phyloP scores from a whole-genome alignment of 2,329 filamentous ascomycete genomes.

The Nemania sp. region DNA sequence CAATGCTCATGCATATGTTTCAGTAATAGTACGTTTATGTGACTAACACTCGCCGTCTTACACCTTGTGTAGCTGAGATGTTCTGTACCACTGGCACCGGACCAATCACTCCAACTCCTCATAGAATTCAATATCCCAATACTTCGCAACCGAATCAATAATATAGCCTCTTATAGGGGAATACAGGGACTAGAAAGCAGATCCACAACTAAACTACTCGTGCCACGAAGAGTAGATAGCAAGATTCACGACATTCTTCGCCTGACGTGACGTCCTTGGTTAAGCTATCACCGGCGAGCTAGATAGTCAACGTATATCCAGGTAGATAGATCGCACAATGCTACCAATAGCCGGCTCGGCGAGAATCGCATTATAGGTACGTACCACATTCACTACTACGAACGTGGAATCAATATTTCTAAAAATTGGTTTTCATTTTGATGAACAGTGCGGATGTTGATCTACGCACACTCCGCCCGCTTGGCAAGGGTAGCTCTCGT shows the following conservation, averaged over 20 bases:
- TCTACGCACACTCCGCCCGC: slow-evolving; percentile 20
- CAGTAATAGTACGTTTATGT: background rate
- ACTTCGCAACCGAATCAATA: slow-evolving; percentile 4
- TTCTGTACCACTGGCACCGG: background rate
- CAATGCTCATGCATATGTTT: slow-evolving; percentile 1
- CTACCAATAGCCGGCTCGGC: background rate
- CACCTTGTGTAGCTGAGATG: background rate
- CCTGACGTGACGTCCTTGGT: slow-evolving; percentile 10
- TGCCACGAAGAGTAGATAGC: slow-evolving; percentile 9
- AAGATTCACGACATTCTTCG: background rate
- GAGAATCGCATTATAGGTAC: background rate
- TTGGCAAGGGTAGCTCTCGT: slow-evolving; percentile 3
- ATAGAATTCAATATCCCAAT: background rate
- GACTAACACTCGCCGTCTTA: background rate
- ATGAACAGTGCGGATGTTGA: slow-evolving; percentile 4
- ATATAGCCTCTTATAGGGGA: background rate
- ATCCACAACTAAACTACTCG: background rate
- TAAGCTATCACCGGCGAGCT: background rate
- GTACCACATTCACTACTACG: background rate
- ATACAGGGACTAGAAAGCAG: background rate
- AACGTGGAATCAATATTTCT: slow-evolving; percentile 9
- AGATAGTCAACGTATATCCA: background rate
- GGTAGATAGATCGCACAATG: background rate
- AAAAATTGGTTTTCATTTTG: background rate
- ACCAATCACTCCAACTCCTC: background rate